These are phyloP conservation scores for Mycena chlorophos DNA, from an alignment of 768 basidiomycete genomes.

Conservation along the genomic window DNA sequence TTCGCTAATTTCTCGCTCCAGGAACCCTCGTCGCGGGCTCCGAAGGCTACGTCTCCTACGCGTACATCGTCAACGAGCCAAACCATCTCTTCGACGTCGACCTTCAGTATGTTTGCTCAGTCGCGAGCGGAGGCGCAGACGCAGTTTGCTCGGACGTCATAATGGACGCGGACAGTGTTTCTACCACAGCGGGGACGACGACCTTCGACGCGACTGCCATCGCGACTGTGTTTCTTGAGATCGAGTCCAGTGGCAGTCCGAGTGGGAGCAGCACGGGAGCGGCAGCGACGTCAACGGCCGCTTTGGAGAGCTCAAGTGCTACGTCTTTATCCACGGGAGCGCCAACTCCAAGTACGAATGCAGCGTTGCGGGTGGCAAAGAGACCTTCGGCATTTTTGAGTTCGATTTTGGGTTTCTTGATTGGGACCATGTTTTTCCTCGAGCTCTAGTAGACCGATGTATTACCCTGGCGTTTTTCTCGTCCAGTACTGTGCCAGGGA, in stretches of 20 bases:
- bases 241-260: not conserved
- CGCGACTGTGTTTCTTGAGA: not conserved
- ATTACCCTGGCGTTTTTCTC: too few species aligned
- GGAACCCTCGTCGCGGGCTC: slow-evolving; percentile 1
- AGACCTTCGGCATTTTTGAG: too few species aligned
- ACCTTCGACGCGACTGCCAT: not conserved
- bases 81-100: not conserved
- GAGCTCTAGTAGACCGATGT: too few species aligned
- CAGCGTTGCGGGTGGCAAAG: too few species aligned
- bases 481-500: too few species aligned
- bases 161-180: not conserved
- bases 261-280: not conserved
- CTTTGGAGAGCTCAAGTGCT: too few species aligned
- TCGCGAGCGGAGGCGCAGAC: not conserved
- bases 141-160: not conserved
- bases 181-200: not conserved
- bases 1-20: not conserved
- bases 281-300: not conserved
- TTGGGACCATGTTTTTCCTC: too few species aligned
- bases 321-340: too few species aligned
- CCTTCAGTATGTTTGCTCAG: not conserved
- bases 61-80: not conserved
- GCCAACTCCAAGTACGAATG: too few species aligned
- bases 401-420: too few species aligned
- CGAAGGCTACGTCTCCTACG: not conserved